A percentile compares a stretch with the other conserved stretches of the same genome.
Evolutionary conservation across 2,329 filamentous ascomycete genomes (phyloP).

Genomic region (Cladosporium halotolerans): DNA sequence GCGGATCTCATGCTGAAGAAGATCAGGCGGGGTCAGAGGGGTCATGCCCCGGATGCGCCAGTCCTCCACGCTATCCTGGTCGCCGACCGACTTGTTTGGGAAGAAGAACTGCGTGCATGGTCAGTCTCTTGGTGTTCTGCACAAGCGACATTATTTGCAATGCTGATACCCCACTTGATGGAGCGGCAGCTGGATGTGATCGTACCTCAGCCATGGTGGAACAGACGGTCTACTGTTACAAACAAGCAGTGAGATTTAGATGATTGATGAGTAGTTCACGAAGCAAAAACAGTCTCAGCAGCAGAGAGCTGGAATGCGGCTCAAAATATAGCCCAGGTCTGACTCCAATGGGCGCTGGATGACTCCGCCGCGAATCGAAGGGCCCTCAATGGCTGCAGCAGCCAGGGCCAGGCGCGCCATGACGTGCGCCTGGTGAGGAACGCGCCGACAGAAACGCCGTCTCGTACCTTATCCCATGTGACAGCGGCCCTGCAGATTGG

Average conservation of each 20-base stretch:
- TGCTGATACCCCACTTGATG: too few species aligned
- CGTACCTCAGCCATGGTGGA: conserved; percentile 13
- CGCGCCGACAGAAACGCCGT: conserved; percentile 9
- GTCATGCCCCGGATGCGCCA: conserved; percentile 56
- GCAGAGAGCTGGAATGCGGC: too few species aligned
- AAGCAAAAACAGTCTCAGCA: not conserved
- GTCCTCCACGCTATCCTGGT: conserved; percentile 44
- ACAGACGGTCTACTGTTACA: not conserved
- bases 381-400: conserved; percentile 4
- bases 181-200: not conserved
- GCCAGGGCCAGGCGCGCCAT: not conserved
- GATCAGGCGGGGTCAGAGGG: conserved; percentile 80
- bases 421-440: not conserved
- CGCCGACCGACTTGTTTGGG: conserved; percentile 45
- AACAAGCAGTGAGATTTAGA: not conserved
- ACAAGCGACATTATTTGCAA: too few species aligned
- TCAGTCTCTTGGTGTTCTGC: conserved; percentile 7
- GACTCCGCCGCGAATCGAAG: conserved; percentile 5
- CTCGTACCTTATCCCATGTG: conserved; percentile 1
- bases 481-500: not conserved
- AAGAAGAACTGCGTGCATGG: conserved; percentile 41
- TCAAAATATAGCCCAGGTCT: conserved; percentile 1
- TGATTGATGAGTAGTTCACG: not conserved
- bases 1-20: conserved; percentile 81
- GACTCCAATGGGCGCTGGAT: conserved; percentile 6